Conservation (phyloP, 2,329 filamentous ascomycete genomes). For the Fusarium sp. region DNA sequence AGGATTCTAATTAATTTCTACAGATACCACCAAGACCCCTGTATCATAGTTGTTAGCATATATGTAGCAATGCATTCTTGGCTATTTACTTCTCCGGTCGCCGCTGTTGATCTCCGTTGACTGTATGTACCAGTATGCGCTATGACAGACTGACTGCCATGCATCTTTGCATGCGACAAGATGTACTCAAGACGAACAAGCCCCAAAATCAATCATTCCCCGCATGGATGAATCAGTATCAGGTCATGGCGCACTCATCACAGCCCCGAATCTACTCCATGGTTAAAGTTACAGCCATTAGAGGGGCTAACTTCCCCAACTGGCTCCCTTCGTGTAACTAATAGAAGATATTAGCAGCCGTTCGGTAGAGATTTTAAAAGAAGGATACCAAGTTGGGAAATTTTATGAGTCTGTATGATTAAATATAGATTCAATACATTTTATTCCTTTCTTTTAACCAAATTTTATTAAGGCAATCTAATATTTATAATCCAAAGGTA, state of each 20-base stretch:
- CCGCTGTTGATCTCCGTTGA: background rate
- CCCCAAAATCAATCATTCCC: no score
- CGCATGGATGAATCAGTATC: background rate
- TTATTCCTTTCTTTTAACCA: no score
- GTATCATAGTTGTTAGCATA: conserved; percentile 14
- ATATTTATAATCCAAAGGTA: background rate
- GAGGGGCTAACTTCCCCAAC: background rate
- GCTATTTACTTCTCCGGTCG: background rate
- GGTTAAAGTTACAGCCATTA: background rate
- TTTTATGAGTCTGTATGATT: no score
- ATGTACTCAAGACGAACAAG: background rate
- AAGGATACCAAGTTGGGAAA: background rate
- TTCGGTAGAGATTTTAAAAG: background rate
- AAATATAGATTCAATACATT: no score
- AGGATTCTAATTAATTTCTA: conserved; percentile 23
- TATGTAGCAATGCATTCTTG: conserved; percentile 17
- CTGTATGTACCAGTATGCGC: background rate
- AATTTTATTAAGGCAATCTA: no score
- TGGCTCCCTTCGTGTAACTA: background rate
- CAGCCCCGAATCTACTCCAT: background rate
- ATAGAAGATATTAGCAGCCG: background rate
- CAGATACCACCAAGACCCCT: conserved; percentile 5
- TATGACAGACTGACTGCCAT: background rate
- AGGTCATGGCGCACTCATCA: background rate
- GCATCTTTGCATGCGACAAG: background rate